Evolutionary conservation across 2,329 filamentous ascomycete genomes (phyloP).

Genomic region (Trichoderma sp.): DNA sequence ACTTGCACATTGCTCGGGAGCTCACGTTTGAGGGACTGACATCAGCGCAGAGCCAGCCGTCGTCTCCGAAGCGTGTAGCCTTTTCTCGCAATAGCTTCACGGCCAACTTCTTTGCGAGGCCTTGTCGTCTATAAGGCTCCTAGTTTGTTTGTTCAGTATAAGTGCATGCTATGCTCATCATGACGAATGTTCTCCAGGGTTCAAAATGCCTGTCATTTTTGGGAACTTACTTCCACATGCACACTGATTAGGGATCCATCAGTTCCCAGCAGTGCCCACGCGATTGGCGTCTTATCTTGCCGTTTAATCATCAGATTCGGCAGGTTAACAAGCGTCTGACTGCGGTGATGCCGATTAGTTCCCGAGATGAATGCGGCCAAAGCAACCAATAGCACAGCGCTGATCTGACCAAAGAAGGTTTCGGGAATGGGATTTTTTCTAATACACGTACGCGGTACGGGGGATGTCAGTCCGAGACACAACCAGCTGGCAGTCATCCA

Average conservation of each 20-base stretch:
- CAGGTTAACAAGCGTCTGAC: conserved; percentile 45
- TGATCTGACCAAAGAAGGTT: neutral
- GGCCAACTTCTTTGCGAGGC: conserved; percentile 63
- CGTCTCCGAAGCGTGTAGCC: conserved; percentile 45
- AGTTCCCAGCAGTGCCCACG: conserved; percentile 65
- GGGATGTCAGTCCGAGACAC: conserved; percentile 57
- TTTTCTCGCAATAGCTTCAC: conserved; percentile 58
- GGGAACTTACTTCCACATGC: conserved; percentile 53
- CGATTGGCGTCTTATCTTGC: conserved; percentile 51
- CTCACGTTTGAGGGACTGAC: conserved; percentile 61
- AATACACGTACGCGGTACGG: conserved; percentile 48
- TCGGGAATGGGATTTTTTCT: neutral
- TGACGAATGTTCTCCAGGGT: neutral
- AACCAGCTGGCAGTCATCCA: conserved; percentile 58
- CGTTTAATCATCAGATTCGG: conserved; percentile 51
- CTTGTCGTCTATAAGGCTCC: conserved; percentile 59
- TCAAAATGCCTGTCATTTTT: neutral
- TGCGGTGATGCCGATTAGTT: conserved; percentile 25
- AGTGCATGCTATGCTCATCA: neutral
- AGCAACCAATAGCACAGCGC: neutral
- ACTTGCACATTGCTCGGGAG: conserved; percentile 63
- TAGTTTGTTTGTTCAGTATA: conserved; percentile 24
- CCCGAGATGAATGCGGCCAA: neutral
- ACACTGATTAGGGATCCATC: conserved; percentile 64
- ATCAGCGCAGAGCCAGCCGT: conserved; percentile 62